Percentiles rank a stretch among this genome's conserved stretches.
These are phyloP conservation scores for Fusarium miscanthi DNA, from an alignment of 2,329 filamentous ascomycete genomes.

Conservation along the genomic window DNA sequence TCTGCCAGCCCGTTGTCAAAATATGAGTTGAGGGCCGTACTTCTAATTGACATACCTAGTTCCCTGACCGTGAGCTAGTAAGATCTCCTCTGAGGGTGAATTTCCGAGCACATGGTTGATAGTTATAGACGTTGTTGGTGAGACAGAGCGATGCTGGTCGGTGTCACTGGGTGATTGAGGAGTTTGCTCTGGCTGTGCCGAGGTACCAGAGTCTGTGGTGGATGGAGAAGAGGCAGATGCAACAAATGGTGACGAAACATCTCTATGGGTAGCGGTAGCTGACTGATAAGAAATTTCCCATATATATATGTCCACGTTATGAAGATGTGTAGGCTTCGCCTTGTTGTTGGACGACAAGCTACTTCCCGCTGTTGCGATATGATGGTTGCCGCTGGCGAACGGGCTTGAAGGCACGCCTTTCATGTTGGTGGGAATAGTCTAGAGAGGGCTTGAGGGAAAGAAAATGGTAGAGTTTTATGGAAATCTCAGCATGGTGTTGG, in stretches of 20 bases:
- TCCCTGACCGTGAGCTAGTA: rapidly evolving
- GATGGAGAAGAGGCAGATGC: rapidly evolving
- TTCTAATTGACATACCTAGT: rapidly evolving
- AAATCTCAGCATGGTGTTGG: rapidly evolving
- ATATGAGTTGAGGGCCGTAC: rapidly evolving
- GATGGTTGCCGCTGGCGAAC: rapidly evolving
- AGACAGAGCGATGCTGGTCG: background rate
- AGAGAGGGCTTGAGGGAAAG: background rate
- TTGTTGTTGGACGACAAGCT: rapidly evolving
- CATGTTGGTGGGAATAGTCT: background rate
- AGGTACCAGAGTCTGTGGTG: rapidly evolving
- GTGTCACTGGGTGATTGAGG: rapidly evolving
- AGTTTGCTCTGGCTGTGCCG: rapidly evolving
- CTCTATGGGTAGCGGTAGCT: rapidly evolving
- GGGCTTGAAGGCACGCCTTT: rapidly evolving
- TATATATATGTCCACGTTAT: background rate
- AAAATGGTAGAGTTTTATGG: background rate
- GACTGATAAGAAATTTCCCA: background rate
- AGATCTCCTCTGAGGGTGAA: rapidly evolving
- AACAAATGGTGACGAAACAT: rapidly evolving
- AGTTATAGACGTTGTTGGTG: rapidly evolving
- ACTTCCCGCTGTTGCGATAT: rapidly evolving
- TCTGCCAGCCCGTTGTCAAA: rapidly evolving
- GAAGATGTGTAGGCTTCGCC: rapidly evolving
- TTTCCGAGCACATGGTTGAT: rapidly evolving